A percentile compares a stretch with the other conserved stretches of the same genome.
phyloP scores from a whole-genome alignment of 345 rosid species.

The Moricandia arvensis region DNA sequence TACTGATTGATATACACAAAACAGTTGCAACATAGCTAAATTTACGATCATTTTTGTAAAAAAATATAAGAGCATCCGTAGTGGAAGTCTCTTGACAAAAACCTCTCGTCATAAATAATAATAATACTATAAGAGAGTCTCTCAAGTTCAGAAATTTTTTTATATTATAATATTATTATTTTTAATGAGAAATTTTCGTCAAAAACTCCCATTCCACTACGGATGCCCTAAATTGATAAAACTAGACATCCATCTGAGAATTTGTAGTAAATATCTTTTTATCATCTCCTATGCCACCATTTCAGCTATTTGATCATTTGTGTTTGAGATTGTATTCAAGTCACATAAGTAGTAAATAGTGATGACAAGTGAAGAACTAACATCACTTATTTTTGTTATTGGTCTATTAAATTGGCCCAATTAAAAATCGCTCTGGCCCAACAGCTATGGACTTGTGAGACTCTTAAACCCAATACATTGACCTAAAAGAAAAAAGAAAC shows the following conservation, averaged over 20 bases:
- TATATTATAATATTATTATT: too few relatives aligned
- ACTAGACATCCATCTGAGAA: too few relatives aligned
- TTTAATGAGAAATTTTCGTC: too few relatives aligned
- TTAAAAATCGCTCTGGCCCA: background rate
- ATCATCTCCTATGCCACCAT: background rate
- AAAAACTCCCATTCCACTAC: too few relatives aligned
- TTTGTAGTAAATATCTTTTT: background rate
- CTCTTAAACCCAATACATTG: background rate
- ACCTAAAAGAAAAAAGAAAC: background rate
- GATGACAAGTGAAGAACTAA: background rate
- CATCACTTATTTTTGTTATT: background rate
- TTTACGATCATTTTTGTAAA: too few relatives aligned
- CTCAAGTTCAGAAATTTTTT: too few relatives aligned
- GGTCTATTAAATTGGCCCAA: background rate
- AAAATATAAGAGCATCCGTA: too few relatives aligned
- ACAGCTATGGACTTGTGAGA: background rate
- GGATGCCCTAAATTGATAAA: too few relatives aligned
- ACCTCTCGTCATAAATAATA: too few relatives aligned
- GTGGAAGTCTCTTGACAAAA: too few relatives aligned
- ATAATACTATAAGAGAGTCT: too few relatives aligned
- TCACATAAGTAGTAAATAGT: background rate
- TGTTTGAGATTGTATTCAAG: background rate
- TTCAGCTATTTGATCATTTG: background rate
- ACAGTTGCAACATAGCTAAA: background rate
- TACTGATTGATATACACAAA: background rate